phyloP scores from a whole-genome alignment of 2,329 filamentous ascomycete genomes.

The Tolypocladium sp. region DNA sequence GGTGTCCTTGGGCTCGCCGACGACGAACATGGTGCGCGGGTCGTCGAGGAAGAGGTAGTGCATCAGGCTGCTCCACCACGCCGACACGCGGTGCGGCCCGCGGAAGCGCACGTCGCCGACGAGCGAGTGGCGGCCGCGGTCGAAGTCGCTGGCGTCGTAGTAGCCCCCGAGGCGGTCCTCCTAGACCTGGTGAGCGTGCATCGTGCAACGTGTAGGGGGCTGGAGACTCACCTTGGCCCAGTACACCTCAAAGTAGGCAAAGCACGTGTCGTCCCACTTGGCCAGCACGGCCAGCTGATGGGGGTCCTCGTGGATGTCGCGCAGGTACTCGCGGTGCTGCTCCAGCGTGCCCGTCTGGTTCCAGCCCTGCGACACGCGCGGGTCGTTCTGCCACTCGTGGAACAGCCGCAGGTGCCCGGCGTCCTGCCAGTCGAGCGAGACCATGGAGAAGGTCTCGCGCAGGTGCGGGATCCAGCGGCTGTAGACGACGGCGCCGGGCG shows the following conservation, averaged over 20 bases:
- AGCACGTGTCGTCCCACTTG: constrained; percentile 59
- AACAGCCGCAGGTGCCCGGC: constrained; percentile 59
- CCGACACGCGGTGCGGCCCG: constrained; percentile 49
- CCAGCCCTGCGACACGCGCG: constrained; percentile 71
- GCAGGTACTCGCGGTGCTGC: constrained; percentile 64
- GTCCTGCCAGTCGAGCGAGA: constrained; percentile 60
- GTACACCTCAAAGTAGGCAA: constrained; percentile 75
- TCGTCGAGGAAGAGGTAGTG: constrained; percentile 56
- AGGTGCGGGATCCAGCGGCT: constrained; percentile 72
- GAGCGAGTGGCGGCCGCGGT: constrained; percentile 49
- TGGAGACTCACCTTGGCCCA: constrained; percentile 49
- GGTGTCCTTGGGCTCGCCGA: constrained; percentile 65
- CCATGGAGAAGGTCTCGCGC: constrained; percentile 67
- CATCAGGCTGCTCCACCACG: constrained; percentile 54
- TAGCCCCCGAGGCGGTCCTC: constrained; percentile 48
- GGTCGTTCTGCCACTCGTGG: constrained; percentile 77
- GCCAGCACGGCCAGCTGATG: constrained; percentile 64
- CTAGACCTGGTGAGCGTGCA: constrained; percentile 14
- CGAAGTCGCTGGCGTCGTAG: constrained; percentile 45
- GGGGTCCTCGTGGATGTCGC: constrained; percentile 58
- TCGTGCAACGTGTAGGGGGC: too few relatives aligned
- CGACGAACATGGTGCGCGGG: constrained; percentile 44
- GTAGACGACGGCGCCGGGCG: constrained; percentile 62
- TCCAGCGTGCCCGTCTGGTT: constrained; percentile 69
- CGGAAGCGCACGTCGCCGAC: constrained; percentile 51